Conservation (phyloP, 352 stramenopile species). For the Thalassiosira delicatula region DNA sequence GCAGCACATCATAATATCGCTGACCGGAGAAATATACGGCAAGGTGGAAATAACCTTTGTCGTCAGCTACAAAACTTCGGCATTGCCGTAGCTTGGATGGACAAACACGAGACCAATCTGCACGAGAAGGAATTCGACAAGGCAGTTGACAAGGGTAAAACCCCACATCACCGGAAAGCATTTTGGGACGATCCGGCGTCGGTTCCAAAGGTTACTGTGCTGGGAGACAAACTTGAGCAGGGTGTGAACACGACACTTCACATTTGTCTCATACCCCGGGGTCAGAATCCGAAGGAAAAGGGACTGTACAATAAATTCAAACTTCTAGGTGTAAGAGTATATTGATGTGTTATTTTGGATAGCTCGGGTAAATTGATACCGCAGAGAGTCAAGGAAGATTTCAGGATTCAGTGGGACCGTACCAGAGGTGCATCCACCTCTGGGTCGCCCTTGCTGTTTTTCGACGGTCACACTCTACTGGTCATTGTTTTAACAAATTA, state of each 20-base stretch:
- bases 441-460: too few relatives aligned
- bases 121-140: neutral
- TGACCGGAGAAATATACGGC: constrained; percentile 40
- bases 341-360: too few relatives aligned
- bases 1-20: constrained; percentile 31
- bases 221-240: constrained; percentile 43
- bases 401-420: too few relatives aligned
- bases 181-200: constrained; percentile 35
- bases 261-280: constrained; percentile 47
- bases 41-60: constrained; percentile 48
- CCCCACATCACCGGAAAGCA: constrained; percentile 18
- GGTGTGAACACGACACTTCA: constrained; percentile 41
- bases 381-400: too few relatives aligned
- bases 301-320: constrained; percentile 44
- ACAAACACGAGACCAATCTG: constrained; percentile 1
- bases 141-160: too few relatives aligned
- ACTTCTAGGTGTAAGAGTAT: too few relatives aligned
- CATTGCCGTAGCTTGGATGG: constrained; percentile 49
- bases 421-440: too few relatives aligned
- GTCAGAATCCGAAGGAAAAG: neutral
- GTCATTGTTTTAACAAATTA: too few relatives aligned
- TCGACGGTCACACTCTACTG: too few relatives aligned
- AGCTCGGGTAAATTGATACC: too few relatives aligned
- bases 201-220: constrained; percentile 39
- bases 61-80: constrained; percentile 60